Evolutionary conservation across 805 yeast genomes (phyloP).

Genomic region (Wickerhamiella siamensis): DNA sequence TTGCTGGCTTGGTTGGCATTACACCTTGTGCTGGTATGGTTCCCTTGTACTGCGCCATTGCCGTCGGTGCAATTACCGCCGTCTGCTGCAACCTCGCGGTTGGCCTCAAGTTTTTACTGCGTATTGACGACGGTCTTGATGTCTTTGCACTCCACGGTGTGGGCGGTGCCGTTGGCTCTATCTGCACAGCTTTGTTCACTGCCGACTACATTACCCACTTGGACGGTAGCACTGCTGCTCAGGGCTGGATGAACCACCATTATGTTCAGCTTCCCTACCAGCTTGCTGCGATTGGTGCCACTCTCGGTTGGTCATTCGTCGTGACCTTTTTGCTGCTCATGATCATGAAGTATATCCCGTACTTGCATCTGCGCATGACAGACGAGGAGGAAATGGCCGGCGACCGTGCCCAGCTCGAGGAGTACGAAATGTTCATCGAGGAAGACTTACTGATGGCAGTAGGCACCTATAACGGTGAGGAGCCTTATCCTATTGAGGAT

Average conservation of each 20-base stretch:
- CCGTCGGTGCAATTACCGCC: conserved; percentile 70
- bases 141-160: conserved; percentile 89
- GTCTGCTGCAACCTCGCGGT: conserved; percentile 72
- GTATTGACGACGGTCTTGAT: conserved; percentile 91
- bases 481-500: background rate
- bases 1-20: conserved; percentile 88
- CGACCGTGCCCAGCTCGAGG: conserved; percentile 83
- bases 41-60: conserved; percentile 77
- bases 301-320: conserved; percentile 64
- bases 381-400: conserved; percentile 87
- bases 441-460: conserved; percentile 6
- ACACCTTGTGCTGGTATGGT: conserved; percentile 97
- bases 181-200: conserved; percentile 82
- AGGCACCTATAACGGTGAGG: background rate
- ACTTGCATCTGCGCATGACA: conserved; percentile 66
- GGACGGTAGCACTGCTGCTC: conserved; percentile 55
- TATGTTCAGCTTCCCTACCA: conserved; percentile 85
- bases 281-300: conserved; percentile 67
- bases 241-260: conserved; percentile 93
- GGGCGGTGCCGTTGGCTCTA: conserved; percentile 77
- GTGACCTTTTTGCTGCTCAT: conserved; percentile 61
- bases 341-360: conserved; percentile 66
- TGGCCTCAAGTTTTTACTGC: conserved; percentile 55
- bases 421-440: conserved; percentile 42
- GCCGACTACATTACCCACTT: conserved; percentile 82